Evolutionary conservation across 371 early-diverging fungal species (phyloP), one percentile per base, ranked within the genome.

Genomic region (Mortierella sp.): DNA sequence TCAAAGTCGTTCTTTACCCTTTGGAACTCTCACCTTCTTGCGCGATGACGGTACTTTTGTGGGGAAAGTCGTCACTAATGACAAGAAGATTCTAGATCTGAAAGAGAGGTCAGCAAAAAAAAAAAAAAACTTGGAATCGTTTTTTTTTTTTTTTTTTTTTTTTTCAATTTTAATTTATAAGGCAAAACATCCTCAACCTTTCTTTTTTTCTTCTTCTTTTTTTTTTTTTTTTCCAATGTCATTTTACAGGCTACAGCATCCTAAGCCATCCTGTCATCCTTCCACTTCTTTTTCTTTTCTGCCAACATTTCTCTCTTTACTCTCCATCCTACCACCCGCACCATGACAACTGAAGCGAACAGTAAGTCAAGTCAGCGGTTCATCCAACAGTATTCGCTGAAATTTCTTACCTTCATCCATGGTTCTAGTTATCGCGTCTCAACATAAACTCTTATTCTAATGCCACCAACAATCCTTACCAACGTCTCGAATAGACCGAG

Each of bases 271-370:
- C 14, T 16, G 5, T 1, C 66, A 14, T 37, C 24, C 52, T 14
- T n/a, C 35, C 14, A 18, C 6, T 45, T 16, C n/a, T 35, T 35
- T 12, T n/a, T 22, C n/a, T 32, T 16, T 8, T 39, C 6, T 35
- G 30, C 4, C 3, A 37, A 5, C 39, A 16, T 37, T 37, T 60
- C 57, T 16, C 20, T 66, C 58, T n/a, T n/a, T 52, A 20, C 35
- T 32, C 10, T 11, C 60, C 54, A 24, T 40, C n/a, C 49, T 40
- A 24, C 30, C 30, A 35, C 62, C 47, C 24, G 20, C 32, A 12
- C 52, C 54, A 77, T 77, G 77, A 65, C 77, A 24, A 64, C 68
- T 24, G 77, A 77, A 54, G 57, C 60, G 30, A 66, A 64, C 18
- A 24, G 77, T 67, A 68, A n/a, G 72, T 47, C 51, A 8, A n/a